phyloP scores from a whole-genome alignment of 768 basidiomycete species.

The Phanerochaete carnosa region DNA sequence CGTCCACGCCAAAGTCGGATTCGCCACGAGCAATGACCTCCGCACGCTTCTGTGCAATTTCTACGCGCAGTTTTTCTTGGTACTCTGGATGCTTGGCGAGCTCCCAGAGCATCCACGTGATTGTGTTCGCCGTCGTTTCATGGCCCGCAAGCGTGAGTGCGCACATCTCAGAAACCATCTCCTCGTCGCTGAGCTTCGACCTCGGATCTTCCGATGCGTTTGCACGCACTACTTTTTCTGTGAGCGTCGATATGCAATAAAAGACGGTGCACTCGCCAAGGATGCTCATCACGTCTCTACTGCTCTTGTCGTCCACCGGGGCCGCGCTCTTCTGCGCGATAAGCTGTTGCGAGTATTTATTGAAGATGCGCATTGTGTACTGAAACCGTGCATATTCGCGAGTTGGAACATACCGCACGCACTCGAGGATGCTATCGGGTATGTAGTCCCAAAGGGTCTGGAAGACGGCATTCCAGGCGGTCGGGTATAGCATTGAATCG shows the following conservation, averaged over 20 bases:
- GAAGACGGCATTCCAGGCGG: constrained; percentile 21
- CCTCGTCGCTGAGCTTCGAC: constrained; percentile 32
- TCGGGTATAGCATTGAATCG: constrained; percentile 23
- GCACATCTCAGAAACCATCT: constrained; percentile 26
- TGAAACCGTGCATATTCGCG: constrained; percentile 27
- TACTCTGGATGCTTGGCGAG: constrained; percentile 23
- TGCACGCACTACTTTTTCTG: constrained; percentile 53
- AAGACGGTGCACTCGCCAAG: constrained; percentile 37
- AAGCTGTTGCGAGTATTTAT: constrained; percentile 42
- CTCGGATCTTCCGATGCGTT: constrained; percentile 47
- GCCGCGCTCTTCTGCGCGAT: constrained; percentile 39
- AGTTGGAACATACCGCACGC: constrained; percentile 26
- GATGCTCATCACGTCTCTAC: constrained; percentile 53
- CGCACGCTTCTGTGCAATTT: constrained; percentile 23
- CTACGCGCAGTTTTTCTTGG: constrained; percentile 24
- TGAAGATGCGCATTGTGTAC: constrained; percentile 21
- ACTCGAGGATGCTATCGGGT: constrained; percentile 23
- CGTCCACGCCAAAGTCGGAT: constrained; percentile 24
- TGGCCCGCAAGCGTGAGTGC: constrained; percentile 18
- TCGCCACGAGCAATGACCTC: constrained; percentile 22
- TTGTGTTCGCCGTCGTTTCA: constrained; percentile 29
- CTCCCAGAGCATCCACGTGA: constrained; percentile 30
- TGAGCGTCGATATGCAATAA: too few relatives aligned
- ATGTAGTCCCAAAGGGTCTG: constrained; percentile 26
- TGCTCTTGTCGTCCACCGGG: constrained; percentile 38